Evolutionary conservation across 345 rosid species (phyloP).

Genomic region (Ceriops decandra): DNA sequence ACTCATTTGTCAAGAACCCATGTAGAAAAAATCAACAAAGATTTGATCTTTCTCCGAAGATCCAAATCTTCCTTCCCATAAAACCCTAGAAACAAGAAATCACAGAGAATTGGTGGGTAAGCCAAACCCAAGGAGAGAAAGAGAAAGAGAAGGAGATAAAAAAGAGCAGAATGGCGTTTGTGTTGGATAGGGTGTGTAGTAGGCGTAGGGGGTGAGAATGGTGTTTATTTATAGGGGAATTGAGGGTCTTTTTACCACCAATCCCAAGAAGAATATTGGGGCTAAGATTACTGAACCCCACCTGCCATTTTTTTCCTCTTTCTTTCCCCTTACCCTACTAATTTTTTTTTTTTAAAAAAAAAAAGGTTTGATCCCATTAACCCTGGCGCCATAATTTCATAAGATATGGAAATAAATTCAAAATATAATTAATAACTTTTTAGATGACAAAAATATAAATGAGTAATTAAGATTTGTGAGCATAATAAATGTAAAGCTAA

Average conservation of each 20-base stretch:
- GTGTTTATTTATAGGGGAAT: conserved; percentile 54
- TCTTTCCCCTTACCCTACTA: neutral
- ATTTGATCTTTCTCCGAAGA: neutral
- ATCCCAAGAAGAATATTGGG: conserved; percentile 97
- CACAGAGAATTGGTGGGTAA: too few species aligned
- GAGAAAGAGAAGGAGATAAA: neutral
- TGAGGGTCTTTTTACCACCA: conserved; percentile 48
- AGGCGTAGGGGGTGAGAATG: conserved; percentile 16
- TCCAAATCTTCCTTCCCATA: neutral
- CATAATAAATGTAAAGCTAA: too few species aligned
- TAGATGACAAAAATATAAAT: too few species aligned
- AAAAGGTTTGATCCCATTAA: conserved; percentile 35
- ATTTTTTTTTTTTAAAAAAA: conserved; percentile 11
- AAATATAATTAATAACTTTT: neutral
- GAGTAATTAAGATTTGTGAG: too few species aligned
- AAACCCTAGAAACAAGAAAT: conserved; percentile 11
- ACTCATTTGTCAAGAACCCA: neutral
- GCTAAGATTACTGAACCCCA: conserved; percentile 41
- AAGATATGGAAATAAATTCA: too few species aligned
- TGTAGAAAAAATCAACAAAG: neutral
- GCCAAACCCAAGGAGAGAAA: conserved; percentile 16
- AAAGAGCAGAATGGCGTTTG: neutral
- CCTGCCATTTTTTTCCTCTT: neutral
- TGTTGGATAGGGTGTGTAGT: conserved; percentile 1
- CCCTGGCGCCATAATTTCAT: conserved; percentile 5